These are phyloP conservation scores for Trametes sanguinea DNA, from an alignment of 768 basidiomycete species.

Conservation along the genomic window DNA sequence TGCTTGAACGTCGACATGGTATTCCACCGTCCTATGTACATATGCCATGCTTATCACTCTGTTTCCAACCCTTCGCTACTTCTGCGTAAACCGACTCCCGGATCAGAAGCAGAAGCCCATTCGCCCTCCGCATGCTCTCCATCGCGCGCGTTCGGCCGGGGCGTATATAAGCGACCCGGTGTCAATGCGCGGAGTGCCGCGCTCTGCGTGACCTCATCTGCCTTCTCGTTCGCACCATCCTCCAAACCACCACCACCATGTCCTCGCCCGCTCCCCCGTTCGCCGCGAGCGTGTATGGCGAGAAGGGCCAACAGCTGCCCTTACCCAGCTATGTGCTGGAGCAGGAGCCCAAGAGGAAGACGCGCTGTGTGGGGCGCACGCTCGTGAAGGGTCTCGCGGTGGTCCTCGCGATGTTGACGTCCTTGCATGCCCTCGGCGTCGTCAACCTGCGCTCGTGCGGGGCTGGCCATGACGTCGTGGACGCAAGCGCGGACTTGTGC, in stretches of 20 bases:
- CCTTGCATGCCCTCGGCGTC: constrained; percentile 8
- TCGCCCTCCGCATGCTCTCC: neutral
- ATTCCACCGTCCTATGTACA: neutral
- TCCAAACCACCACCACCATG: constrained; percentile 17
- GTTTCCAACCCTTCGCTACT: neutral
- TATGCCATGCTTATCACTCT: neutral
- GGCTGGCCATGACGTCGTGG: neutral
- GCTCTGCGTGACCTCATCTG: constrained; percentile 3
- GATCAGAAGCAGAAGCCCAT: neutral
- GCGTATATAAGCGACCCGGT: neutral
- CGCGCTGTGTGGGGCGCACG: constrained; percentile 6
- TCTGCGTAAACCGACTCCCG: constrained; percentile 6
- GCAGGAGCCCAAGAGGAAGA: constrained; percentile 7
- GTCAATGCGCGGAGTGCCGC: neutral
- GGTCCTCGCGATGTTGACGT: constrained; percentile 5
- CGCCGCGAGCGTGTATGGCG: constrained; percentile 3
- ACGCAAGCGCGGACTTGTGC: constrained; percentile 29
- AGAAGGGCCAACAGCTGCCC: constrained; percentile 7
- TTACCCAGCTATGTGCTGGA: constrained; percentile 4
- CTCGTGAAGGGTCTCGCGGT: constrained; percentile 16
- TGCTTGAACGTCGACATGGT: too few species aligned
- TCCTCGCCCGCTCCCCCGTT: constrained; percentile 2
- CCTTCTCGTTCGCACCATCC: constrained; percentile 8
- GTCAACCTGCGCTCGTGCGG: constrained; percentile 7
- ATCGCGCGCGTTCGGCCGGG: neutral